Evolutionary conservation across 2,329 filamentous ascomycete genomes (phyloP).

Genomic region (Cylindrodendrum hubeiense): DNA sequence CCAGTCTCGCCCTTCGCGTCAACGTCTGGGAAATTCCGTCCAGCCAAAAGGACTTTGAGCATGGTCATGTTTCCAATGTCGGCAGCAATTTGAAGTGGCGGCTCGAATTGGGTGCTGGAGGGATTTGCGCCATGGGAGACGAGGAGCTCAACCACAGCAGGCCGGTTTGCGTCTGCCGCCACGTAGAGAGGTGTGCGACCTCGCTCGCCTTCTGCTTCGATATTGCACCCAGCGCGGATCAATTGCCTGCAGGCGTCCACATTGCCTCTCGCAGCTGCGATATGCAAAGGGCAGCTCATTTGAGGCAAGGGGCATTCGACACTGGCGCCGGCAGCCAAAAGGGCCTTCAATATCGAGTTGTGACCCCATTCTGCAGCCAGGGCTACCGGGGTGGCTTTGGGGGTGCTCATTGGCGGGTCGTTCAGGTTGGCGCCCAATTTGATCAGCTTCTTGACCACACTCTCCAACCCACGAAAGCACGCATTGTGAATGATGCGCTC

Average conservation of each 20-base stretch:
- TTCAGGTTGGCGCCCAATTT: slow-evolving; percentile 27
- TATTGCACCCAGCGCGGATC: slow-evolving; percentile 27
- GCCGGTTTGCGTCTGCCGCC: slow-evolving; percentile 17
- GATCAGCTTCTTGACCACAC: slow-evolving; percentile 32
- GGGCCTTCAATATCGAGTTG: slow-evolving; percentile 19
- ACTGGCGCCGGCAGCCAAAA: slow-evolving; percentile 28
- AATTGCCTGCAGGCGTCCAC: slow-evolving; percentile 24
- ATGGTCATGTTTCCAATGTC: slow-evolving; percentile 28
- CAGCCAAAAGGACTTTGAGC: slow-evolving; percentile 21
- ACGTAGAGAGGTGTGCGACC: slow-evolving; percentile 25
- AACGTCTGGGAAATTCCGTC: slow-evolving; percentile 14
- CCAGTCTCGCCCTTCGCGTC: slow-evolving; percentile 21
- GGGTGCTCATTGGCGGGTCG: slow-evolving; percentile 21
- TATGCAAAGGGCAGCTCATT: slow-evolving; percentile 25
- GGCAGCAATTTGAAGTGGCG: slow-evolving; percentile 28
- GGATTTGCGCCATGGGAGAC: slow-evolving; percentile 28
- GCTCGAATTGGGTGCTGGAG: slow-evolving; percentile 22
- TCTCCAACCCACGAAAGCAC: slow-evolving; percentile 28
- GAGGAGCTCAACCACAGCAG: slow-evolving; percentile 27
- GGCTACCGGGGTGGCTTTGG: slow-evolving; percentile 32
- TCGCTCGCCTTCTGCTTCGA: slow-evolving; percentile 21
- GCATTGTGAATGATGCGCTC: slow-evolving; percentile 32
- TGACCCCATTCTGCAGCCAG: slow-evolving; percentile 25
- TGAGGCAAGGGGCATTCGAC: slow-evolving; percentile 19
- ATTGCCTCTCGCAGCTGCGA: slow-evolving; percentile 24